phyloP scores from a whole-genome alignment of 1,139 yeast genomes.

The Geotrichum reessii region DNA sequence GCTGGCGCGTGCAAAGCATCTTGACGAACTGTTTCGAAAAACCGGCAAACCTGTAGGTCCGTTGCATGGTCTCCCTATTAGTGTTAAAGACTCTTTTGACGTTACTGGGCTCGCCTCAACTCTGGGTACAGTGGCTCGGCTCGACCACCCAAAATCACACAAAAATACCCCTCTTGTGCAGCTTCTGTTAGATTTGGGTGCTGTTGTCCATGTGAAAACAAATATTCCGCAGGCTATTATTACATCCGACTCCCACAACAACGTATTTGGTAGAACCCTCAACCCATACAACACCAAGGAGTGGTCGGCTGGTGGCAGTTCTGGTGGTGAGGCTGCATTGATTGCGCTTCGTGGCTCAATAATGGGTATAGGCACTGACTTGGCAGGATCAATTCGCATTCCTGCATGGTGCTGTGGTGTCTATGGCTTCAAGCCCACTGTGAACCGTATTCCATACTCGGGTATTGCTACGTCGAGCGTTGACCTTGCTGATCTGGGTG shows the following conservation, averaged over 20 bases:
- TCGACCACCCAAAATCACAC: slow-evolving; percentile 27
- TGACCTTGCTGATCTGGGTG: slow-evolving; percentile 29
- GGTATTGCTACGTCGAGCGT: slow-evolving; percentile 13
- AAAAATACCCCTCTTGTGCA: slow-evolving; percentile 38
- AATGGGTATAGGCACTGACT: slow-evolving; percentile 57
- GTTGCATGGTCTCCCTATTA: slow-evolving; percentile 49
- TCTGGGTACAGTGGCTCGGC: slow-evolving; percentile 37
- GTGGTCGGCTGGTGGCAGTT: slow-evolving; percentile 50
- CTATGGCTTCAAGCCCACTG: slow-evolving; percentile 50
- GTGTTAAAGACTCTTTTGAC: slow-evolving; percentile 47
- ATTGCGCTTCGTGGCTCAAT: slow-evolving; percentile 46
- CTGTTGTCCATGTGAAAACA: slow-evolving; percentile 52
- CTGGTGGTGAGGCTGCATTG: slow-evolving; percentile 60
- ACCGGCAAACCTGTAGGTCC: slow-evolving; percentile 43
- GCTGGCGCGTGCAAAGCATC: slow-evolving; percentile 37
- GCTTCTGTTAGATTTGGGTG: slow-evolving; percentile 45
- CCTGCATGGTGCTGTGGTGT: slow-evolving; percentile 54
- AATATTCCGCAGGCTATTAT: slow-evolving; percentile 56
- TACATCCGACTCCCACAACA: slow-evolving; percentile 46
- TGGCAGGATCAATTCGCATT: slow-evolving; percentile 57
- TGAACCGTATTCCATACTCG: slow-evolving; percentile 42
- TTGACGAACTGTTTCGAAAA: slow-evolving; percentile 37
- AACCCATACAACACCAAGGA: slow-evolving; percentile 45
- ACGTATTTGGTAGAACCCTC: slow-evolving; percentile 45
- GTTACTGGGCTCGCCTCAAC: slow-evolving; percentile 42